A percentile compares a stretch with the other conserved stretches of the same genome.
phyloP scores from a whole-genome alignment of 164 flowering plant species.

The Magnolia kwangsiensis region DNA sequence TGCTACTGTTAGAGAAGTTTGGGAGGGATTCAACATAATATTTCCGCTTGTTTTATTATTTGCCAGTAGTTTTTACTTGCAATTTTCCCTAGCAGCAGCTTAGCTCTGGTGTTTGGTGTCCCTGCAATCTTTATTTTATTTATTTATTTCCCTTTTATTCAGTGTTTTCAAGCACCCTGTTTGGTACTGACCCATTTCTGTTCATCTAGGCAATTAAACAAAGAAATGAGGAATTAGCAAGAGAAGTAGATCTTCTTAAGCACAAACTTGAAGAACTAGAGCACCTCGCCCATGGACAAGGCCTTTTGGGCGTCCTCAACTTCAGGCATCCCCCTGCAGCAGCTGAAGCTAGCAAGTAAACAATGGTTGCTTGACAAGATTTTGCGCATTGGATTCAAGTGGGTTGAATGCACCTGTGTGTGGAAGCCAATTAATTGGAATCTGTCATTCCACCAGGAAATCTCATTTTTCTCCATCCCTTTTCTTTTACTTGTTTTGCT shows the following conservation, averaged over 20 bases:
- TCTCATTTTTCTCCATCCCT: not conserved
- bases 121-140: no score
- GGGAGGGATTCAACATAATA: no score
- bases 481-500: not conserved
- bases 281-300: slow-evolving; percentile 50
- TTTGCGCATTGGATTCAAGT: not conserved
- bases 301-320: slow-evolving; percentile 48
- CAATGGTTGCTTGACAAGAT: slow-evolving; percentile 7
- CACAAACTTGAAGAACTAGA: slow-evolving; percentile 53
- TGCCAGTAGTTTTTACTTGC: no score
- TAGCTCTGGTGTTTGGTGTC: no score
- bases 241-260: slow-evolving; percentile 55
- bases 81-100: no score
- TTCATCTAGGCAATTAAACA: slow-evolving; percentile 52
- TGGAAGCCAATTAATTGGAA: not conserved
- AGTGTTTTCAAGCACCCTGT: not conserved
- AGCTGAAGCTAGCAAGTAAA: slow-evolving; percentile 27
- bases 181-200: not conserved
- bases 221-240: slow-evolving; percentile 49
- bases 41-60: no score
- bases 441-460: not conserved
- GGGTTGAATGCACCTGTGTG: no score
- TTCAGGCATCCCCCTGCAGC: slow-evolving; percentile 28
- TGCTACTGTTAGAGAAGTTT: not conserved
- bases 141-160: no score